Conservation (phyloP, 2,329 filamentous ascomycete genomes). For the Diaporthe caulivora region DNA sequence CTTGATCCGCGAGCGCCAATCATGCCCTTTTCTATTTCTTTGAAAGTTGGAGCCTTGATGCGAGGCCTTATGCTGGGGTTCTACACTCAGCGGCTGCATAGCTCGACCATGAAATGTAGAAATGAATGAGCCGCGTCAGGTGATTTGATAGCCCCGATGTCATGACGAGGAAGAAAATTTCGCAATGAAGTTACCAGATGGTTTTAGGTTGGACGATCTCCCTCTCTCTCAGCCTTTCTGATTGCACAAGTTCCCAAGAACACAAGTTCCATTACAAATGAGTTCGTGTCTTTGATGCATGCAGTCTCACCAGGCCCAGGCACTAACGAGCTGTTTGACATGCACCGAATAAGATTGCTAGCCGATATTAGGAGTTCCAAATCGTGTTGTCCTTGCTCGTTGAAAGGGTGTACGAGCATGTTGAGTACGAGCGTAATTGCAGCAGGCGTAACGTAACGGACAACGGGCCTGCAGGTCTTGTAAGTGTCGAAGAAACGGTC, state of each 20-base stretch:
- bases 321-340: not conserved
- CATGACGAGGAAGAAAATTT: not conserved
- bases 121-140: not conserved
- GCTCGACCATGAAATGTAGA: not conserved
- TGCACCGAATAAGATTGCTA: not conserved
- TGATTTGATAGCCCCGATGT: not conserved
- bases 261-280: not conserved
- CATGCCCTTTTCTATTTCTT: not conserved
- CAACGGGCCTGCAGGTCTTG: not conserved
- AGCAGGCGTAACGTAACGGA: not conserved
- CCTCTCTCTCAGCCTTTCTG: not conserved
- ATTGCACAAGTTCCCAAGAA: conserved; percentile 9
- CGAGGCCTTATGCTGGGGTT: not conserved
- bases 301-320: not conserved
- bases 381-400: not conserved
- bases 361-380: not conserved
- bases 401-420: not conserved
- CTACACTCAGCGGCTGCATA: too few species aligned
- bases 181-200: not conserved
- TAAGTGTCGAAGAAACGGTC: not conserved
- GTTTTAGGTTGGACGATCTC: not conserved
- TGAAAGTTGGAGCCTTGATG: not conserved
- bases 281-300: not conserved
- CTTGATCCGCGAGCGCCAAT: not conserved
- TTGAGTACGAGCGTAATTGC: conserved; percentile 1